Conservation (phyloP, 345 rosid species). For the Erodium maritimum region DNA sequence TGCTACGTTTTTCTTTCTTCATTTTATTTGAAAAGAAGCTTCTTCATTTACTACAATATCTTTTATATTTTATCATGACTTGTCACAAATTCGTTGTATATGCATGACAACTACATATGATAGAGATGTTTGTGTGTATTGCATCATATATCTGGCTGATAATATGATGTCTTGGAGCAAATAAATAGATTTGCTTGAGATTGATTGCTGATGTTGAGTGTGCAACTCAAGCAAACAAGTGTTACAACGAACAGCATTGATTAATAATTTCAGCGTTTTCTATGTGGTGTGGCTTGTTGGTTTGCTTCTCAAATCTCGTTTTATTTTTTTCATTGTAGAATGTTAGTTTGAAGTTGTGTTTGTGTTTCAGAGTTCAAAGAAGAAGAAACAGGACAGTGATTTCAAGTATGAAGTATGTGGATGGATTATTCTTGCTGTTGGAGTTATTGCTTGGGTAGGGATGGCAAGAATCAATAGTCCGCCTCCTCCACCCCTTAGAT, state of each 20-base stretch:
- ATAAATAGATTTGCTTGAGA: too few relatives aligned
- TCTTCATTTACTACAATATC: background rate
- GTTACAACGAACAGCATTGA: background rate
- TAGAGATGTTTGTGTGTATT: too few relatives aligned
- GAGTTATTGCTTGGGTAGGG: slow-evolving; percentile 18
- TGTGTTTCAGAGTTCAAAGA: slow-evolving; percentile 17
- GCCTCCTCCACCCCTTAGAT: slow-evolving; percentile 4
- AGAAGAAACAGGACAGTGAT: slow-evolving; percentile 13
- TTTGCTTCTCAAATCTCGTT: background rate
- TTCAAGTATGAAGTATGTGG: slow-evolving; percentile 16
- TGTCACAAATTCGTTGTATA: background rate
- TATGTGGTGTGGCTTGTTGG: background rate
- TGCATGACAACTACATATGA: too few relatives aligned
- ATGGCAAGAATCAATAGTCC: slow-evolving; percentile 14
- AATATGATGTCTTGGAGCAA: too few relatives aligned
- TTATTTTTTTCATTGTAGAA: background rate
- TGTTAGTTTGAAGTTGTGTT: background rate
- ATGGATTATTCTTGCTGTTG: slow-evolving; percentile 21
- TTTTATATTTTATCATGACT: background rate
- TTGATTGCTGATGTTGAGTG: too few relatives aligned
- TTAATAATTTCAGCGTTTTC: background rate
- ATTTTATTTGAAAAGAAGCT: too few relatives aligned
- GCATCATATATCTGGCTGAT: too few relatives aligned
- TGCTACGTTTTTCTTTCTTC: background rate
- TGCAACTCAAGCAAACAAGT: background rate